Evolutionary conservation across 225 moss, liverwort and hornwort genomes (phyloP).

Genomic region (Ulota crispa): DNA sequence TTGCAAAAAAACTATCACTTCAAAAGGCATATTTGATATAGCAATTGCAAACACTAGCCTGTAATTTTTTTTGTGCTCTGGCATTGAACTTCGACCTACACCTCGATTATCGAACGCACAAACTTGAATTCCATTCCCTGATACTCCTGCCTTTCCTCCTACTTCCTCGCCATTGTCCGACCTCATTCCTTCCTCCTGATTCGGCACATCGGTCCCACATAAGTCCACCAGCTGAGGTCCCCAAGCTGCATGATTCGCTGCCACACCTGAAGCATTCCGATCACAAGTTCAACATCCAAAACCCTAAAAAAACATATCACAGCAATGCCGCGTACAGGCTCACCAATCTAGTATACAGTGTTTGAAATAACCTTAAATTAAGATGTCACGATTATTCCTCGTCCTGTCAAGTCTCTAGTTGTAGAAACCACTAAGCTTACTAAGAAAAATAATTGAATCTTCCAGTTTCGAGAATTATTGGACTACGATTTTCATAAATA

Average conservation of each 20-base stretch:
- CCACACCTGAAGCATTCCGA: slow-evolving; percentile 61
- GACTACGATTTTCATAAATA: not conserved
- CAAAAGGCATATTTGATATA: not conserved
- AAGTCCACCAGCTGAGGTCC: slow-evolving; percentile 77
- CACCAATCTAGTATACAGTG: not conserved
- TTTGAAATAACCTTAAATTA: not conserved
- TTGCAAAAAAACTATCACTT: not conserved
- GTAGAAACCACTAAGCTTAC: not conserved
- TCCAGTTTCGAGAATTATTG: not conserved
- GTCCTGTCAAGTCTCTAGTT: not conserved
- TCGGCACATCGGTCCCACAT: slow-evolving; percentile 72
- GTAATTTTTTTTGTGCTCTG: slow-evolving; percentile 56
- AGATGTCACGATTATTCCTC: not conserved
- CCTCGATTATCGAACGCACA: slow-evolving; percentile 93
- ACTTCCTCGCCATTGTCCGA: not conserved
- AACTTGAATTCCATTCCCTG: slow-evolving; percentile 71
- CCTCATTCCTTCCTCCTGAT: slow-evolving; percentile 25
- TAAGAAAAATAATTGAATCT: not conserved
- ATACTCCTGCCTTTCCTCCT: slow-evolving; percentile 16
- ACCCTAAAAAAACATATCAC: not conserved
- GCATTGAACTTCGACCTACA: slow-evolving; percentile 78
- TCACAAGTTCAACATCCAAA: not conserved
- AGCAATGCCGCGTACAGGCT: slow-evolving; percentile 8
- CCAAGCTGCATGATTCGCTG: slow-evolving; percentile 77
- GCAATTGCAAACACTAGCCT: slow-evolving; percentile 43